Conservation (phyloP, 2,329 filamentous ascomycete species). For the Endothia cerciana region DNA sequence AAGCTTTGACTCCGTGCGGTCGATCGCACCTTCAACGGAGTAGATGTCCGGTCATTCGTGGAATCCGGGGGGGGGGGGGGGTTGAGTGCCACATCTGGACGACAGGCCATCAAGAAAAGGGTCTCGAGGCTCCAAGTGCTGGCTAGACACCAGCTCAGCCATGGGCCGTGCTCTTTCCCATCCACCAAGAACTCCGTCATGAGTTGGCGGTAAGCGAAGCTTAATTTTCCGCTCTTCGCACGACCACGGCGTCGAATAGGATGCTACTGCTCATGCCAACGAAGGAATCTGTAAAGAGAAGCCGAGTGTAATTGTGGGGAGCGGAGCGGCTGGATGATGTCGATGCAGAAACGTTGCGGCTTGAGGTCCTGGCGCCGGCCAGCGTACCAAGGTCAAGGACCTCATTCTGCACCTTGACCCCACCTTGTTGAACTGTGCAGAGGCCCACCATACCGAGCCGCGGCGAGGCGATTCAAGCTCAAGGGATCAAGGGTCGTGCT, state of each 20-base stretch:
- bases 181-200: not conserved
- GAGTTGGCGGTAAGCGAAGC: not conserved
- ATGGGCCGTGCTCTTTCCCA: not conserved
- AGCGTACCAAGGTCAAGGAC: not conserved
- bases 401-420: not conserved
- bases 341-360: not conserved
- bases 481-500: not conserved
- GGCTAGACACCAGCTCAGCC: not conserved
- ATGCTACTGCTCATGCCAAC: not conserved
- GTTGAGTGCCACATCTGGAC: not conserved
- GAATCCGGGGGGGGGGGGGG: not conserved
- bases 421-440: not conserved
- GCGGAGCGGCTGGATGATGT: not conserved
- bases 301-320: not conserved
- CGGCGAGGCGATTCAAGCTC: not conserved
- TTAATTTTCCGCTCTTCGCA: not conserved
- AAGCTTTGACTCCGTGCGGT: not conserved
- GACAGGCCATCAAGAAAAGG: not conserved
- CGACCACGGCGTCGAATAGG: not conserved
- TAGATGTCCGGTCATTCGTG: not conserved
- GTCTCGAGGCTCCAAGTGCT: not conserved
- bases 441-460: not conserved
- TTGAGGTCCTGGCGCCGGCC: not conserved
- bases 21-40: not conserved
- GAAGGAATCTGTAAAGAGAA: not conserved